A percentile compares a stretch with the other conserved stretches of the same genome.
phyloP scores from a whole-genome alignment of 106 monocot species.

The Hemerocallis citrina region DNA sequence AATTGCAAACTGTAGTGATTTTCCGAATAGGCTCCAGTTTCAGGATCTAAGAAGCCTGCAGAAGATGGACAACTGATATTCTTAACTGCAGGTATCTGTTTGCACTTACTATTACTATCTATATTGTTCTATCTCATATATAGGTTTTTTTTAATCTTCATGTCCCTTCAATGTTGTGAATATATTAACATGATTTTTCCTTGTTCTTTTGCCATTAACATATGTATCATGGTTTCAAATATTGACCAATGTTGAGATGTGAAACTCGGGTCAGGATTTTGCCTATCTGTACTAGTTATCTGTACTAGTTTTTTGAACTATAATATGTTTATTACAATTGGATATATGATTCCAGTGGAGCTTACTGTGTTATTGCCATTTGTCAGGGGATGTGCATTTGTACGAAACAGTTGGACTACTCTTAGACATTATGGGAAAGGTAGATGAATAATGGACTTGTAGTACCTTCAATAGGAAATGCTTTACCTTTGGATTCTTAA shows the following conservation, averaged over 20 bases:
- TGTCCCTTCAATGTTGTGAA: too few relatives aligned
- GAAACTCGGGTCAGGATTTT: not conserved
- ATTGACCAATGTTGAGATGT: not conserved
- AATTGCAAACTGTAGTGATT: slow-evolving; percentile 15
- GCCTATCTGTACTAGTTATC: too few relatives aligned
- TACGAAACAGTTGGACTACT: slow-evolving; percentile 55
- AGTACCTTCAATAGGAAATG: too few relatives aligned
- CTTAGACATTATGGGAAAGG: slow-evolving; percentile 93
- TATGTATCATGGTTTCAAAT: not conserved
- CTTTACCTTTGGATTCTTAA: too few relatives aligned
- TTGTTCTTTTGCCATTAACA: not conserved
- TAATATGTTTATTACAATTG: too few relatives aligned
- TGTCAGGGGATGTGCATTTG: slow-evolving; percentile 60
- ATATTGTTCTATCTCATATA: too few relatives aligned
- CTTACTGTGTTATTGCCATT: not conserved
- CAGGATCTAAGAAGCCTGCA: slow-evolving; percentile 94
- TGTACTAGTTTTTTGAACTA: too few relatives aligned
- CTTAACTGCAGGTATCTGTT: slow-evolving; percentile 64
- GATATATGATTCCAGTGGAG: not conserved
- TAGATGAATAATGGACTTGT: too few relatives aligned
- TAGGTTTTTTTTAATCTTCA: too few relatives aligned
- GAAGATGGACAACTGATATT: slow-evolving; percentile 96
- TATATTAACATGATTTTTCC: too few relatives aligned
- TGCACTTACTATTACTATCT: too few relatives aligned
- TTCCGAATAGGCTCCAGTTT: slow-evolving; percentile 91